Conservation (phyloP, 352 stramenopile genomes). For the Globisporangium spinosum region DNA sequence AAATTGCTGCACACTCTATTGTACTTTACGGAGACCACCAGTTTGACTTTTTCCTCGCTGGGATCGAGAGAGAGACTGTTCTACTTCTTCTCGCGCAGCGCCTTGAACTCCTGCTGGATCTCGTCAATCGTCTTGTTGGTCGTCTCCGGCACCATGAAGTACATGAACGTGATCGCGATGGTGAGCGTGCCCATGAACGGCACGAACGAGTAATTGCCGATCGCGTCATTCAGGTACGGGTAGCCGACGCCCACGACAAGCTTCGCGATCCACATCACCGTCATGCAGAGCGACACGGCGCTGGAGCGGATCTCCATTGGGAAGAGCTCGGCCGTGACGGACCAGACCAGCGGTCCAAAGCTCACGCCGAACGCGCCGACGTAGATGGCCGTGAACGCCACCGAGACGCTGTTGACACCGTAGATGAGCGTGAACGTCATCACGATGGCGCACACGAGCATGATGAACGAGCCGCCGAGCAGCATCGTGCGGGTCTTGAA, state of each 20-base stretch:
- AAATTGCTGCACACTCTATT: not conserved
- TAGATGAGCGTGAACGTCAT: conserved; percentile 46
- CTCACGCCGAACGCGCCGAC: conserved; percentile 40
- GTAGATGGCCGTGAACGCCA: conserved; percentile 49
- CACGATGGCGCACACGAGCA: conserved; percentile 43
- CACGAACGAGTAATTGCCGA: conserved; percentile 36
- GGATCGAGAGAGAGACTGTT: not conserved
- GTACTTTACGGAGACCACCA: not conserved
- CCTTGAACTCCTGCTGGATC: conserved; percentile 42
- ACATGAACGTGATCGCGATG: conserved; percentile 28
- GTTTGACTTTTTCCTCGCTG: not conserved
- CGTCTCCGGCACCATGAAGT: conserved; percentile 46
- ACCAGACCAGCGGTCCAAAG: conserved; percentile 45
- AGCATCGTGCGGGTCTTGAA: conserved; percentile 59
- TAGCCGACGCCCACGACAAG: conserved; percentile 42
- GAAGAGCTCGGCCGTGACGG: conserved; percentile 31
- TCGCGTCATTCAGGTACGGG: conserved; percentile 31
- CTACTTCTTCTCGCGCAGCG: conserved; percentile 16
- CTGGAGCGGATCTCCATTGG: conserved; percentile 26
- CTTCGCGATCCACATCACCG: conserved; percentile 39
- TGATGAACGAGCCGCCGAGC: conserved; percentile 35
- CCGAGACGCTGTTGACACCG: conserved; percentile 30
- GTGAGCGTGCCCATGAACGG: conserved; percentile 36
- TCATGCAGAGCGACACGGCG: conserved; percentile 37
- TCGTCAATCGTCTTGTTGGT: conserved; percentile 50